These are phyloP conservation scores for Cladophialophora psammophila DNA, from an alignment of 2,329 filamentous ascomycete genomes.

Conservation along the genomic window DNA sequence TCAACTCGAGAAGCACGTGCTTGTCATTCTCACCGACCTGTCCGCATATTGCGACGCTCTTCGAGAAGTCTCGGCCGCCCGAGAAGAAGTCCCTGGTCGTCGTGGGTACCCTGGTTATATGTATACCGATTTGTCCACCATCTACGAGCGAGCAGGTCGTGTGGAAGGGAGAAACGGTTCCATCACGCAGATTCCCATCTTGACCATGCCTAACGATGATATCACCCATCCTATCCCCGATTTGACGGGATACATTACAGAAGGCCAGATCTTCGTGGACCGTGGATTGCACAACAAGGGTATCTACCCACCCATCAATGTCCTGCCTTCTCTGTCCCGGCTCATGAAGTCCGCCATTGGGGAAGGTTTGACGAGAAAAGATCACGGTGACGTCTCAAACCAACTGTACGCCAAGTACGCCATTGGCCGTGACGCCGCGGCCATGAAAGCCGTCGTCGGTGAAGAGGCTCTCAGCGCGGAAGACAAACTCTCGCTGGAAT, in stretches of 20 bases:
- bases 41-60: constrained; percentile 98
- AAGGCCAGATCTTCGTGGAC: constrained; percentile 98
- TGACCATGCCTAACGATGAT: constrained; percentile 99
- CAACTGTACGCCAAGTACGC: constrained; percentile 99
- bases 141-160: constrained; percentile 98
- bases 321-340: constrained; percentile 94
- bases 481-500: constrained; percentile 97
- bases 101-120: constrained; percentile 99
- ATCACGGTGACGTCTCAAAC: constrained; percentile 98
- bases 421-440: constrained; percentile 93
- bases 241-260: constrained; percentile 98
- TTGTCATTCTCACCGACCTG: constrained; percentile 97
- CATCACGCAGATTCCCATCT: constrained; percentile 97
- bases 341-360: constrained; percentile 99
- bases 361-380: constrained; percentile 93
- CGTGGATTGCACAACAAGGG: constrained; percentile 94
- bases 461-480: constrained; percentile 95
- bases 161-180: constrained; percentile 96
- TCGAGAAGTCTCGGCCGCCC: constrained; percentile 95
- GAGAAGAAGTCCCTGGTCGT: constrained; percentile 98
- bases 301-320: constrained; percentile 98
- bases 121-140: constrained; percentile 99
- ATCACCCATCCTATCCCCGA: constrained; percentile 99
- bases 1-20: constrained; percentile 98
- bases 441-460: constrained; percentile 99